Conservation (phyloP, 2,329 filamentous ascomycete species). For the Fusarium ramigenum region DNA sequence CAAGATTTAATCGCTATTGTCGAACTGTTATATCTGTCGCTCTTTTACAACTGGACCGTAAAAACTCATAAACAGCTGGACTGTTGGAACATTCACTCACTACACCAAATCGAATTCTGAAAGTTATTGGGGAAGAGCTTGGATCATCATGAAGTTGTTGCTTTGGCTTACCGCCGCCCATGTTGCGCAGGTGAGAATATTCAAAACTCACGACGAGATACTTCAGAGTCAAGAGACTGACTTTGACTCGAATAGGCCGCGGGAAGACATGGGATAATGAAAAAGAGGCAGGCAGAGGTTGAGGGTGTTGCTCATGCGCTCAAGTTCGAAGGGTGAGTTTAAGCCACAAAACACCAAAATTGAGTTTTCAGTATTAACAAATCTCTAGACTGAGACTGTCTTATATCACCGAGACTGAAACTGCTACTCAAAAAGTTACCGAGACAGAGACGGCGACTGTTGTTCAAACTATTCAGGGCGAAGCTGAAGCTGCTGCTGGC, state of each 20-base stretch:
- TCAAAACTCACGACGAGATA: not conserved
- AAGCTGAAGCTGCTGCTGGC: not conserved
- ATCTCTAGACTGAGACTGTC: slow-evolving; percentile 36
- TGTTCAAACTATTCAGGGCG: slow-evolving; percentile 16
- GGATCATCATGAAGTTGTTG: slow-evolving; percentile 25
- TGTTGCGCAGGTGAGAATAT: slow-evolving; percentile 31
- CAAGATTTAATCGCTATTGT: not conserved
- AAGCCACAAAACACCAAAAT: not conserved
- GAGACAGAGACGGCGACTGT: slow-evolving; percentile 25
- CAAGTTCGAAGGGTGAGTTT: slow-evolving; percentile 41
- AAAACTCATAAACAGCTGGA: slow-evolving; percentile 38
- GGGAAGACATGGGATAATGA: slow-evolving; percentile 18
- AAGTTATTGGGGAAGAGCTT: not conserved
- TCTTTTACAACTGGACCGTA: slow-evolving; percentile 10
- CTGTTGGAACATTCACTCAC: slow-evolving; percentile 34
- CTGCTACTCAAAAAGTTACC: slow-evolving; percentile 33
- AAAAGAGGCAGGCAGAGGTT: slow-evolving; percentile 30
- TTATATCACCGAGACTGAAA: slow-evolving; percentile 40
- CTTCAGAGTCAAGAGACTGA: not conserved
- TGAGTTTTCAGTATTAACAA: not conserved
- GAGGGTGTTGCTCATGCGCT: slow-evolving; percentile 4
- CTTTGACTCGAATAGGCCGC: slow-evolving; percentile 26
- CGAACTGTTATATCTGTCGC: slow-evolving; percentile 6
- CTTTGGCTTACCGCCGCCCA: slow-evolving; percentile 33
- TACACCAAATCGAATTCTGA: slow-evolving; percentile 9